phyloP scores from a whole-genome alignment of 2,329 filamentous ascomycete species.

The Aspergillus spinulosporus region DNA sequence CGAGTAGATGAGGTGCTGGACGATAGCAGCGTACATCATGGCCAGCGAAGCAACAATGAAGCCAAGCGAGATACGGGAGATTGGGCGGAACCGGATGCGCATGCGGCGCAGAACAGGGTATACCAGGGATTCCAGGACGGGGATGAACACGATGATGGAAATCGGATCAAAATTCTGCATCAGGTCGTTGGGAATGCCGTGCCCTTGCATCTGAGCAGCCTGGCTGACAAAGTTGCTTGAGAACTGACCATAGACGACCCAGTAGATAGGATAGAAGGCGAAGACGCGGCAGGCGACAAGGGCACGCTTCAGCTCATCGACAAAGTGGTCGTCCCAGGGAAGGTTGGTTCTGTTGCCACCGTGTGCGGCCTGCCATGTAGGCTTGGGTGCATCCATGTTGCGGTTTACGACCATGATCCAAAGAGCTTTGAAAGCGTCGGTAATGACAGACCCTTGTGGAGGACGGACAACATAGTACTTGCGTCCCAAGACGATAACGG shows the following conservation, averaged over 20 bases:
- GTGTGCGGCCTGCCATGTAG: conserved; percentile 60
- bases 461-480: conserved; percentile 50
- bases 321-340: conserved; percentile 68
- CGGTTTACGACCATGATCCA: conserved; percentile 55
- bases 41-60: conserved; percentile 66
- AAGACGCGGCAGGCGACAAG: conserved; percentile 70
- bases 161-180: conserved; percentile 75
- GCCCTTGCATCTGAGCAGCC: conserved; percentile 60
- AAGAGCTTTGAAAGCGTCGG: conserved; percentile 64
- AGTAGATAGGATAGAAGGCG: conserved; percentile 68
- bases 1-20: conserved; percentile 58
- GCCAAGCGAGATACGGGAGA: conserved; percentile 72
- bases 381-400: conserved; percentile 65
- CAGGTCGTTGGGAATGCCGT: conserved; percentile 75
- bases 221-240: conserved; percentile 68
- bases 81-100: conserved; percentile 68
- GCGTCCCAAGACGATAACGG: conserved; percentile 52
- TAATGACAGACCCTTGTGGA: conserved; percentile 64
- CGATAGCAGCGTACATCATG: conserved; percentile 61
- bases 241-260: conserved; percentile 69
- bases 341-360: conserved; percentile 44
- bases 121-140: conserved; percentile 66
- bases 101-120: conserved; percentile 67
- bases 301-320: conserved; percentile 70
- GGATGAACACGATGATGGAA: conserved; percentile 72